Base-by-base conservation (phyloP, 306 rosid genomes). In the Albizia julibrissin region DNA sequence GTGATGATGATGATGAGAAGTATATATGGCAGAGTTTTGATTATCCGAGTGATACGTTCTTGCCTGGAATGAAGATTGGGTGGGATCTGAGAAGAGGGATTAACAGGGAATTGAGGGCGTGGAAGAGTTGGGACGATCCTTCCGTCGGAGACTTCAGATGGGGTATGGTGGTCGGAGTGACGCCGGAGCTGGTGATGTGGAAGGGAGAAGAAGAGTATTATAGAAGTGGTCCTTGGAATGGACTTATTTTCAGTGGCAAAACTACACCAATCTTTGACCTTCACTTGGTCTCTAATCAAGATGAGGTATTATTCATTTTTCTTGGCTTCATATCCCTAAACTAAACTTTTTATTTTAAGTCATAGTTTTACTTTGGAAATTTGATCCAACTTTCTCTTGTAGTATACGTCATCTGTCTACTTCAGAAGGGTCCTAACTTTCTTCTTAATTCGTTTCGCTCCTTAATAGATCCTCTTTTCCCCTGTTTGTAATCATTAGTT, bases 41-140 rank as follows among this genome's bases (percentile, higher is more conserved):
- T 18, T 71, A 42, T 71, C 75, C 58, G 5, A 6, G 6, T 14
- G 75, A 71, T 15, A 71, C 75, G 37, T 72, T 82, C 11, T 82
- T 88, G 18, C 84, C 85, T 1, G 85, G 65, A 37, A 89, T 89
- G 95, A 89, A 88, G 75, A n/a, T 91, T 27, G 91, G 93, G 9
- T 78, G 88, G 91, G 80, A 89, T 75, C 83, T 85, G 13, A 77
- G 81, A 40, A 89, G 74, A 0, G 83, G 87, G 27, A 80, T 84
- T 8, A 75, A 88, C 4, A 58, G 87, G 15, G 16, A 31, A 8
- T 39, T 91, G 37, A 69, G 84, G 1, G 80, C 91, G 2, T 88
- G 93, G 91, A 88, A 79, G 79, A 84, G 64, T 24, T n/a, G 84
- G 59, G 80, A 84, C 1, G 93, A 91, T 2, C 89, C 91, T 33